These are phyloP conservation scores for Rhizophagus clarus DNA, from an alignment of 192 early-diverging fungal species.

Conservation along the genomic window DNA sequence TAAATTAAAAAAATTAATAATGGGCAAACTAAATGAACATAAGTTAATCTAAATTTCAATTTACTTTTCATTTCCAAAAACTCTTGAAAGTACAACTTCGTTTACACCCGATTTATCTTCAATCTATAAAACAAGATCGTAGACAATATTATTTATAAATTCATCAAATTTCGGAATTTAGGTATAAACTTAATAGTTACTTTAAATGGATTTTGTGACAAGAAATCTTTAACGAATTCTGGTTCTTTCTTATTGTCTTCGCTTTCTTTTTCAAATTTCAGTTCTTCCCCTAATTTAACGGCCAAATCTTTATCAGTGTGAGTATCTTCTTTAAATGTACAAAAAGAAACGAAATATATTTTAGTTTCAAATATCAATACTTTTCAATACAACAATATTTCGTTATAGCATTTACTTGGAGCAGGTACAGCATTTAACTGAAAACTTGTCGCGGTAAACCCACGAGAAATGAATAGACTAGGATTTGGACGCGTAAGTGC, in stretches of 20 bases:
- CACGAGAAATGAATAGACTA: too few species aligned
- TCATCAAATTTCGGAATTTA: neutral
- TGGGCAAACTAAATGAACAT: neutral
- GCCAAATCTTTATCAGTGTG: slow-evolving; percentile 7
- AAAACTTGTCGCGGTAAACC: too few species aligned
- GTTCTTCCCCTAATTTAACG: neutral
- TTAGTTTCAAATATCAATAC: neutral
- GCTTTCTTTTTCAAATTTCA: neutral
- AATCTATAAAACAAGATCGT: slow-evolving; percentile 51
- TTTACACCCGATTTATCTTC: slow-evolving; percentile 77
- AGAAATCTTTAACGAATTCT: slow-evolving; percentile 76
- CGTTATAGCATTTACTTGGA: too few species aligned
- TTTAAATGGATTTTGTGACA: slow-evolving; percentile 62
- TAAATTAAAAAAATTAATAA: neutral
- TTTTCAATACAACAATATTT: neutral
- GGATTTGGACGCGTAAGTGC: too few species aligned
- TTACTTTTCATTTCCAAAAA: slow-evolving; percentile 90
- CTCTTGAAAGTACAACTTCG: slow-evolving; percentile 78
- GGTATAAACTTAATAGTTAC: slow-evolving; percentile 25
- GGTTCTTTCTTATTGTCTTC: slow-evolving; percentile 33
- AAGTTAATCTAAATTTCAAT: neutral
- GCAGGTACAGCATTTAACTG: too few species aligned
- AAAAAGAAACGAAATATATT: neutral
- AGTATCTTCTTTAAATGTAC: neutral
- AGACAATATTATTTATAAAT: neutral